Conservation (phyloP, 176 grass and related monocot species). For the Raddia guianensis region DNA sequence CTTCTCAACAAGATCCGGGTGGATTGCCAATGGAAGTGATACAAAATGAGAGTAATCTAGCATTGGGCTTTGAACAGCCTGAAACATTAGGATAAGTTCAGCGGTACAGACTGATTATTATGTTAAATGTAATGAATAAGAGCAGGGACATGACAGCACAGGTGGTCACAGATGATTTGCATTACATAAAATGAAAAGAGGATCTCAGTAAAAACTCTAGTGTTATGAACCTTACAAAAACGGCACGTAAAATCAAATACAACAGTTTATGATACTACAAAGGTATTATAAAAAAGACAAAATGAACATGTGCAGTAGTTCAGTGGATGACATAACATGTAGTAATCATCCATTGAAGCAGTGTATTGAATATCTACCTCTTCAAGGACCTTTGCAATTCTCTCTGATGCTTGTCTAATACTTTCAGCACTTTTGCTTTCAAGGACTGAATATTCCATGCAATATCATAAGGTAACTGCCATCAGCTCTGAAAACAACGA, state of each 20-base stretch:
- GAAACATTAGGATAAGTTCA: slow-evolving; percentile 31
- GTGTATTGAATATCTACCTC: slow-evolving; percentile 51
- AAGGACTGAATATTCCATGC: slow-evolving; percentile 51
- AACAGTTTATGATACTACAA: not conserved
- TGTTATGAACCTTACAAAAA: not conserved
- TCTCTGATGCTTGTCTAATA: slow-evolving; percentile 77
- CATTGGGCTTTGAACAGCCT: slow-evolving; percentile 79
- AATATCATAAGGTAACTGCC: not conserved
- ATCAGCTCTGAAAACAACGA: slow-evolving; percentile 29
- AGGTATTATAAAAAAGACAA: not conserved
- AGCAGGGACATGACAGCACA: not conserved
- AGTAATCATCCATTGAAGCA: slow-evolving; percentile 7
- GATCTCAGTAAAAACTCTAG: not conserved
- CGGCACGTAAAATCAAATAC: slow-evolving; percentile 20
- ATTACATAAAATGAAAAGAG: not conserved
- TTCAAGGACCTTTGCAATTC: slow-evolving; percentile 57
- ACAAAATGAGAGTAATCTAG: slow-evolving; percentile 91
- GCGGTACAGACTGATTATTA: not conserved
- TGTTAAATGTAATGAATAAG: slow-evolving; percentile 19
- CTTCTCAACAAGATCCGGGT: slow-evolving; percentile 71
- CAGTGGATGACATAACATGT: not conserved
- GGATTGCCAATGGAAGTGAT: slow-evolving; percentile 88
- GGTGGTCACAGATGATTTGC: not conserved
- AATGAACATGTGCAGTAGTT: not conserved
- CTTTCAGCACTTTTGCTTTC: slow-evolving; percentile 62